Evolutionary conservation across 2,329 filamentous ascomycete species (phyloP).

Genomic region (Bipolaris zeicola): DNA sequence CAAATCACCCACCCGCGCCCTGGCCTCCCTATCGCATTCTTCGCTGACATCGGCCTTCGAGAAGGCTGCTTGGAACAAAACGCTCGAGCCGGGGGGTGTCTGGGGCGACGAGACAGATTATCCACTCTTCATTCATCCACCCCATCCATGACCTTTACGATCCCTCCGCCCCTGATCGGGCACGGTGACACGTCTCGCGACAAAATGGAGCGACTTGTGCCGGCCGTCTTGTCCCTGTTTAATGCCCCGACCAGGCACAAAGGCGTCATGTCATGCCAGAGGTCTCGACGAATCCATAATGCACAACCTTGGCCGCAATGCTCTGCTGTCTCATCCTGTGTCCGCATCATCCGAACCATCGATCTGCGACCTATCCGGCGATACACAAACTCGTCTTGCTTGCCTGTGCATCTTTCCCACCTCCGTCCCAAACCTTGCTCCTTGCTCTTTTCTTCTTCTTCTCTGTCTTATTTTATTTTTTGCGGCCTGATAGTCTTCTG

Average conservation of each 20-base stretch:
- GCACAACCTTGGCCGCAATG: conserved; percentile 1
- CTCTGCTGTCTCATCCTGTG: conserved; percentile 18
- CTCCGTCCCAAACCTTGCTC: conserved; percentile 1
- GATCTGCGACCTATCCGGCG: conserved; percentile 24
- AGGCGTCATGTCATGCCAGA: background rate
- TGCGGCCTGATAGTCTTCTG: conserved; percentile 23
- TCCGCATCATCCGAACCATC: conserved; percentile 24
- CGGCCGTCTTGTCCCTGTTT: conserved; percentile 16
- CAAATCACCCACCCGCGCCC: conserved; percentile 1
- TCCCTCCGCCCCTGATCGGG: conserved; percentile 14
- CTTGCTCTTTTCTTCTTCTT: background rate
- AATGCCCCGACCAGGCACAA: conserved; percentile 18
- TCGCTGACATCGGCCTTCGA: conserved; percentile 31
- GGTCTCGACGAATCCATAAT: conserved; percentile 11
- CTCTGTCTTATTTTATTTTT: conserved; percentile 4
- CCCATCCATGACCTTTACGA: no score
- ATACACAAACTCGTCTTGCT: conserved; percentile 8
- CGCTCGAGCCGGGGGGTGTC: conserved; percentile 33
- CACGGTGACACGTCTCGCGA: conserved; percentile 29
- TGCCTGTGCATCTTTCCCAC: conserved; percentile 5
- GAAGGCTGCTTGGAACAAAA: conserved; percentile 34
- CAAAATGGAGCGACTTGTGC: conserved; percentile 22
- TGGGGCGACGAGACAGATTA: conserved; percentile 9
- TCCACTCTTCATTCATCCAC: conserved; percentile 13
- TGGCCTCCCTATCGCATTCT: conserved; percentile 14